Evolutionary conservation across 2,329 filamentous ascomycete species (phyloP).

Genomic region (Ceratocystis lukuohia): DNA sequence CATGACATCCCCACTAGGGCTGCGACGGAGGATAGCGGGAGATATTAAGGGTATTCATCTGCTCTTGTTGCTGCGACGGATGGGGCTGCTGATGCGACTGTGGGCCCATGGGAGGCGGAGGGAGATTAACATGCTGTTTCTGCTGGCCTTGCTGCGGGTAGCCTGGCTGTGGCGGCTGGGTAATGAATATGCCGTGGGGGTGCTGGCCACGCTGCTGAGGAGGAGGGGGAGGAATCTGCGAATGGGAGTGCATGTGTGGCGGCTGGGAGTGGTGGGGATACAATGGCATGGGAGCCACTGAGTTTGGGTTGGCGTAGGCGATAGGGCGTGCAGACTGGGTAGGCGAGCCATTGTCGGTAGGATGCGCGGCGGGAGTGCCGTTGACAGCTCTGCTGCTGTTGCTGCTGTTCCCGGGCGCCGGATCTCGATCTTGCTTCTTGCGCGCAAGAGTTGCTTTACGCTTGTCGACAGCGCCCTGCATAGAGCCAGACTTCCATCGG

Average conservation of each 20-base stretch:
- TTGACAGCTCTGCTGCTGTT: not conserved
- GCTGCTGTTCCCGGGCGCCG: conserved; percentile 16
- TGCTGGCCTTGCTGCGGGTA: conserved; percentile 9
- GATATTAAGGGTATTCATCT: conserved; percentile 3
- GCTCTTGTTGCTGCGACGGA: conserved; percentile 24
- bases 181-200: conserved; percentile 16
- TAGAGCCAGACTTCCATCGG: conserved; percentile 47
- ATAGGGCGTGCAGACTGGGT: not conserved
- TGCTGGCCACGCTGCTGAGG: conserved; percentile 9
- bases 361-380: not conserved
- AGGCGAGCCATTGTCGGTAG: conserved; percentile 2
- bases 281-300: conserved; percentile 5
- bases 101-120: conserved; percentile 3
- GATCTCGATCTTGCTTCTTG: conserved; percentile 40
- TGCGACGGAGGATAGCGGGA: conserved; percentile 4
- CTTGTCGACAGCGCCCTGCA: conserved; percentile 47
- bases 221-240: conserved; percentile 6
- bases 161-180: conserved; percentile 10
- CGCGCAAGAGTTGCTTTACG: conserved; percentile 46
- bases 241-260: conserved; percentile 13
- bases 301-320: not conserved
- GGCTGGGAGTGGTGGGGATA: conserved; percentile 6
- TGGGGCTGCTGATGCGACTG: not conserved
- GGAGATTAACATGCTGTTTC: conserved; percentile 1
- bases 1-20: conserved; percentile 2